phyloP scores from a whole-genome alignment of 1,284 basidiomycete genomes.

The Microbotryum silenes-acaulis region DNA sequence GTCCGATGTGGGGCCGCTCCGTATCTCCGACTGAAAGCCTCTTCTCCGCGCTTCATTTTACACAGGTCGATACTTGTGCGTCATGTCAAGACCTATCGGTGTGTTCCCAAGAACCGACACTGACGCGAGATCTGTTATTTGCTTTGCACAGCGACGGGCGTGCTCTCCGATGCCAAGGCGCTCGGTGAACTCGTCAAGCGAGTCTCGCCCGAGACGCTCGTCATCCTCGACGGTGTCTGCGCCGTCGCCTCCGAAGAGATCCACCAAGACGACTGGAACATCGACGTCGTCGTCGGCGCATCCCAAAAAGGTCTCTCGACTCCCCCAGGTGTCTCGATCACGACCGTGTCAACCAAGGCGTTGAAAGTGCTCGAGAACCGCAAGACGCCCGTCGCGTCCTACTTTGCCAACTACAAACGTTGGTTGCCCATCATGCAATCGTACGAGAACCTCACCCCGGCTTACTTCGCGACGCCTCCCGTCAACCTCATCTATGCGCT shows the following conservation, averaged over 20 bases:
- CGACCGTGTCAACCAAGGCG: conserved; percentile 73
- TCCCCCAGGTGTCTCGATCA: conserved; percentile 86
- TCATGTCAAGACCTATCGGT: background rate
- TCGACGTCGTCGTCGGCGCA: conserved; percentile 78
- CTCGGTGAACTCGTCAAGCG: conserved; percentile 67
- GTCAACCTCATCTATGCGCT: conserved; percentile 84
- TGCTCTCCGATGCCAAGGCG: conserved; percentile 75
- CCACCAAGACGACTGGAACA: conserved; percentile 80
- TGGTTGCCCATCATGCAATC: conserved; percentile 92
- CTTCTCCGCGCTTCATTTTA: too few relatives aligned
- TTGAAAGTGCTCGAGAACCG: conserved; percentile 65
- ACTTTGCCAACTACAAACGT: conserved; percentile 85
- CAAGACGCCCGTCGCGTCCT: conserved; percentile 62
- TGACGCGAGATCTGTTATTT: background rate
- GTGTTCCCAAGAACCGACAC: background rate
- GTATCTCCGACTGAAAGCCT: too few relatives aligned
- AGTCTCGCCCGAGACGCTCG: conserved; percentile 76
- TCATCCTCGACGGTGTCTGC: conserved; percentile 88
- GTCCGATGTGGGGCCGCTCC: too few relatives aligned
- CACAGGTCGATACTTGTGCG: conserved; percentile 34
- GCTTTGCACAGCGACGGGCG: conserved; percentile 47
- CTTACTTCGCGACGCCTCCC: conserved; percentile 83
- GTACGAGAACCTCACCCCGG: conserved; percentile 59
- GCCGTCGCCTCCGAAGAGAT: conserved; percentile 95
- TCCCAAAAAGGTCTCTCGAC: conserved; percentile 92